Evolutionary conservation across 345 rosid species (phyloP), one percentile per base, ranked within the genome.

Genomic region (Populus euphratica): DNA sequence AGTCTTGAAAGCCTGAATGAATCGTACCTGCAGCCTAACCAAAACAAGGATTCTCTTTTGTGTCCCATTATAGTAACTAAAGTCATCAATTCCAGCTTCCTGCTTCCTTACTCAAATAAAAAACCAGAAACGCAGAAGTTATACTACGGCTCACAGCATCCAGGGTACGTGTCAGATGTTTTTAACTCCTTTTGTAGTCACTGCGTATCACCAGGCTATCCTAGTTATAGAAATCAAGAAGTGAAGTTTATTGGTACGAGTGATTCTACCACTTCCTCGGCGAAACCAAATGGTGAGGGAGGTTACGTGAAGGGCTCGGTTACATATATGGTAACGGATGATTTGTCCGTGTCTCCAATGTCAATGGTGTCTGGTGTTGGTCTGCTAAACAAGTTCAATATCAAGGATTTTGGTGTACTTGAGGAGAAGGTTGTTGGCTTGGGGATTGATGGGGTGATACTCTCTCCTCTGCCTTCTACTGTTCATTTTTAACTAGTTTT

Each of bases 391-490:
- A 73, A 65, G 67, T 81, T 73, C 52, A 39, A 47, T 5, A n/a
- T 83, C 21, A 70, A 70, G 70, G 78, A 83, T n/a, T 1, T 80
- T 27, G 64, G 56, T 12, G 54, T 18, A 1, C 74, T 81, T 0
- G 68, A 73, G 44, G 81, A 84, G 33, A 67, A 20, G 49, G 33
- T 41, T 5, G 33, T 82, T 11, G 38, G 64, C 21, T 16, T 85
- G 5, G 76, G 78, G 21, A 31, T 80, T 11, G 47, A 76, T 16
- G 77, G 79, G 87, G 77, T 81, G 59, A 16, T 27, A 3, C 21
- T 17, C 8, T 68, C 65, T 5, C 41, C 43, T 31, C 3, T 5
- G 43, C 41, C n/a, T 67, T 33, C 23, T 35, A 12, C 2, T 67
- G 20, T 18, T 67, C n/a, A 5, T 21, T 9, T 69, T 31, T 62